Evolutionary conservation across 805 yeast species (phyloP).

Genomic region (Candida yuanshanica): DNA sequence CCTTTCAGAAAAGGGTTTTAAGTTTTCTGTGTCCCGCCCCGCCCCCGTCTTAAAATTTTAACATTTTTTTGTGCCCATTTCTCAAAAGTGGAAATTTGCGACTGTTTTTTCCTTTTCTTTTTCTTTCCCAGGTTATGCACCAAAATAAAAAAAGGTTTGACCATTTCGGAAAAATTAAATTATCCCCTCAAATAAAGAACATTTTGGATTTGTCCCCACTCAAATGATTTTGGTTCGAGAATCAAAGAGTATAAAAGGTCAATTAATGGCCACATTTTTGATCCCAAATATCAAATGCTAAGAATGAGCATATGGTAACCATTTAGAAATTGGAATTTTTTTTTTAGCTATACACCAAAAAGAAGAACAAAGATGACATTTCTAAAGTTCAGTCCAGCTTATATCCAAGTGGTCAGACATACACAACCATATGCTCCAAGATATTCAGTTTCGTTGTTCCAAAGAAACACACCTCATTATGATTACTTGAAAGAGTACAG

Average conservation of each 20-base stretch:
- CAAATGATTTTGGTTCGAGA: background rate
- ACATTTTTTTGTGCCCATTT: too few species aligned
- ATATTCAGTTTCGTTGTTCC: background rate
- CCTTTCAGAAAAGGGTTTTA: too few species aligned
- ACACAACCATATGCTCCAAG: background rate
- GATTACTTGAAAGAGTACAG: slow-evolving; percentile 10
- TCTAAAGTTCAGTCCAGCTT: background rate
- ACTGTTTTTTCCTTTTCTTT: background rate
- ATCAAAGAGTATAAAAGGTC: background rate
- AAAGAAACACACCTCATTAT: background rate
- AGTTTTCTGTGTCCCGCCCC: too few species aligned
- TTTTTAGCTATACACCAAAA: background rate
- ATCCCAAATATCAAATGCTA: background rate
- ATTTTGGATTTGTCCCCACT: background rate
- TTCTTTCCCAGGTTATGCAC: background rate
- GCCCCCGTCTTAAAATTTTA: too few species aligned
- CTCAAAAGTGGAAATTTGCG: background rate
- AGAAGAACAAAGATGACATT: background rate
- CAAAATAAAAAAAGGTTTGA: too few species aligned
- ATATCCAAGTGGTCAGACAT: background rate
- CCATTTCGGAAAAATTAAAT: background rate
- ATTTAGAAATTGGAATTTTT: too few species aligned
- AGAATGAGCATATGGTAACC: background rate
- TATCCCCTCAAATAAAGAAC: background rate
- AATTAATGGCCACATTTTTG: background rate